A percentile compares a stretch with the other conserved stretches of the same genome.
These are phyloP conservation scores for Scleromitrula shiraiana DNA, from an alignment of 2,329 filamentous ascomycete species.

Conservation along the genomic window DNA sequence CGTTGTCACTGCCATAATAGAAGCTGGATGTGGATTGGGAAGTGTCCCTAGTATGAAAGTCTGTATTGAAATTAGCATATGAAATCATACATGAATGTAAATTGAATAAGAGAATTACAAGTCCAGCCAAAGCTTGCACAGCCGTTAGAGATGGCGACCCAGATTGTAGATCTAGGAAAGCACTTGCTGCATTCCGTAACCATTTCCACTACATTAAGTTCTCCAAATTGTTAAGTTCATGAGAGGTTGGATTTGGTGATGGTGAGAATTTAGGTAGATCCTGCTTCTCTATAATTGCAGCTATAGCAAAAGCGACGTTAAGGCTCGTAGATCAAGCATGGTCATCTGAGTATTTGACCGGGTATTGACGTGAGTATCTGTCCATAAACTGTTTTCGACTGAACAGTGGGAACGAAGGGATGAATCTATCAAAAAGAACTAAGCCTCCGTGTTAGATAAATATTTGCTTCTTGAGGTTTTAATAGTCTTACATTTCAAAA, in stretches of 20 bases:
- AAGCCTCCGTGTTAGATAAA: too few relatives aligned
- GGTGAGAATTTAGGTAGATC: constrained; percentile 5
- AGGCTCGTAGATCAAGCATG: constrained; percentile 23
- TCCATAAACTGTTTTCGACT: constrained; percentile 15
- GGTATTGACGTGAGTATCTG: constrained; percentile 18
- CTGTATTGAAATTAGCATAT: not conserved
- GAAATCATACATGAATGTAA: not conserved
- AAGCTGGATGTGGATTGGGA: constrained; percentile 18
- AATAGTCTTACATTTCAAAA: constrained; percentile 17
- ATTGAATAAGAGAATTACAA: constrained; percentile 6
- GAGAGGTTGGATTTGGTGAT: not conserved
- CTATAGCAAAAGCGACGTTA: constrained; percentile 18
- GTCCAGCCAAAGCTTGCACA: constrained; percentile 19
- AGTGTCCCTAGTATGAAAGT: constrained; percentile 12
- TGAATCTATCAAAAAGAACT: constrained; percentile 5
- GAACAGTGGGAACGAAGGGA: constrained; percentile 12
- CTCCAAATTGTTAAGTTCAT: not conserved
- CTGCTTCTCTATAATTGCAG: constrained; percentile 12
- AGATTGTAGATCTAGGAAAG: constrained; percentile 19
- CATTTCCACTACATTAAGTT: not conserved
- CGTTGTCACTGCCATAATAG: constrained; percentile 14
- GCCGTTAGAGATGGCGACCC: constrained; percentile 16
- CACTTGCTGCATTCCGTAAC: constrained; percentile 16
- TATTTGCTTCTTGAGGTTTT: too few relatives aligned
- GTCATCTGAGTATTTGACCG: constrained; percentile 13